phyloP scores from a whole-genome alignment of 2,329 filamentous ascomycete genomes.

The Pseudogymnoascus sp. region DNA sequence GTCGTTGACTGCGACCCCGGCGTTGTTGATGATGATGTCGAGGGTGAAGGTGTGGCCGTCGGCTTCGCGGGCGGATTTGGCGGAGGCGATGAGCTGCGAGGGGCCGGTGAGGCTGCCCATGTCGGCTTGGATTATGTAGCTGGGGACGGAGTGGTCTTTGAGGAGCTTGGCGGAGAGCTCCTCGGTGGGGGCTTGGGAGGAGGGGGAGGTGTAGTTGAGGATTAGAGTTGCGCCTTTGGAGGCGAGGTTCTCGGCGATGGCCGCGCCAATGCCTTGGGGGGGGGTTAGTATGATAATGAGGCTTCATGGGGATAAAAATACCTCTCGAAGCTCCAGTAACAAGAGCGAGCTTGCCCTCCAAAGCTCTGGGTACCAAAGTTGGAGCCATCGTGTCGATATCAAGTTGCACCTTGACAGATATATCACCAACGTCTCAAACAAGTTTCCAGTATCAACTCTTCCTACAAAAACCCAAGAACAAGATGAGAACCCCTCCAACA shows the following conservation, averaged over 20 bases:
- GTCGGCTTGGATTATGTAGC: slow-evolving; percentile 63
- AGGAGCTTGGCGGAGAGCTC: slow-evolving; percentile 52
- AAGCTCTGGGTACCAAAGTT: slow-evolving; percentile 19
- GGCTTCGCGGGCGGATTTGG: slow-evolving; percentile 33
- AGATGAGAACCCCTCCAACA: not conserved
- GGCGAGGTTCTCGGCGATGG: slow-evolving; percentile 62
- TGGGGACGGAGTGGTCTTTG: slow-evolving; percentile 51
- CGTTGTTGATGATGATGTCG: slow-evolving; percentile 85
- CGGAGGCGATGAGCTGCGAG: slow-evolving; percentile 50
- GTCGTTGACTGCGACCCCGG: slow-evolving; percentile 64
- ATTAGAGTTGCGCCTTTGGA: slow-evolving; percentile 58
- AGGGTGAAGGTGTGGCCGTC: slow-evolving; percentile 56
- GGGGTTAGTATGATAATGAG: slow-evolving; percentile 11
- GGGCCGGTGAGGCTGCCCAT: slow-evolving; percentile 58
- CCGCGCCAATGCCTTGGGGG: slow-evolving; percentile 60
- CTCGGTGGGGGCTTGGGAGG: slow-evolving; percentile 46
- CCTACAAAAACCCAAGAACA: not conserved
- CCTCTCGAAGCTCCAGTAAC: slow-evolving; percentile 75
- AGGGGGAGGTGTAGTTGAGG: slow-evolving; percentile 61
- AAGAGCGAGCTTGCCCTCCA: slow-evolving; percentile 73
- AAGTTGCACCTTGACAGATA: not conserved
- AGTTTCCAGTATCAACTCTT: not conserved
- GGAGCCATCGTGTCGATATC: not conserved
- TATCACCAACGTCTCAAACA: not conserved
- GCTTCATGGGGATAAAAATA: slow-evolving; percentile 30